Conservation (phyloP, 164 flowering plant genomes). For the Houttuynia cordata region DNA sequence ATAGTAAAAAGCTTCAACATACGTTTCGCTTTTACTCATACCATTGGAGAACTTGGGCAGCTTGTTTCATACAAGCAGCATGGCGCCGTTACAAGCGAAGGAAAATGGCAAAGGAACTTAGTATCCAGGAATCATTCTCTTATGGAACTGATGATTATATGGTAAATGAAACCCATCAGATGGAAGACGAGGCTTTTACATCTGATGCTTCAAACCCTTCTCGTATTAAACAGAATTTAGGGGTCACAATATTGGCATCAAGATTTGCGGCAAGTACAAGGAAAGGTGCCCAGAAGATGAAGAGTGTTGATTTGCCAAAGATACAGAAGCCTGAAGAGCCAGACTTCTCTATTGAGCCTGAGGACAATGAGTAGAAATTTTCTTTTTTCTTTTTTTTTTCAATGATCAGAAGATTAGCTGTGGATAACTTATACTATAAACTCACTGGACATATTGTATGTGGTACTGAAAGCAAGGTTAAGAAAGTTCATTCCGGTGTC, state of each 20-base stretch:
- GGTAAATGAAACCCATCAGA: slow-evolving; percentile 14
- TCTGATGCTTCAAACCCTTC: slow-evolving; percentile 21
- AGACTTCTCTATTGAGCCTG: slow-evolving; percentile 64
- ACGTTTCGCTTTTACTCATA: slow-evolving; percentile 82
- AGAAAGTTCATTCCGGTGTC: not conserved
- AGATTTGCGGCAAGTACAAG: slow-evolving; percentile 74
- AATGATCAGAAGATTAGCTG: not conserved
- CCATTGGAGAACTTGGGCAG: slow-evolving; percentile 99
- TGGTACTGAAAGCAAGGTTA: not conserved
- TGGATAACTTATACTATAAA: not conserved
- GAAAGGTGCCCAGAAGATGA: slow-evolving; percentile 64
- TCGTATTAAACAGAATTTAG: slow-evolving; percentile 31
- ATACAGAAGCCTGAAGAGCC: slow-evolving; percentile 87
- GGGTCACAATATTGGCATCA: slow-evolving; percentile 59
- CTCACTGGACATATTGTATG: not conserved
- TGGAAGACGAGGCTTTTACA: slow-evolving; percentile 21
- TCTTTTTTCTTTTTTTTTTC: too few species aligned
- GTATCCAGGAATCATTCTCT: slow-evolving; percentile 30
- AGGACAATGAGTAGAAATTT: slow-evolving; percentile 29
- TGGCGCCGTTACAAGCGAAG: slow-evolving; percentile 66
- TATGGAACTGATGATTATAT: slow-evolving; percentile 16
- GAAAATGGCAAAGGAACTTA: slow-evolving; percentile 35
- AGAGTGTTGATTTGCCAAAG: slow-evolving; percentile 38
- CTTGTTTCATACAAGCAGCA: slow-evolving; percentile 92
- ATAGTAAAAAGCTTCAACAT: slow-evolving; percentile 85